Base-by-base conservation (phyloP, 768 basidiomycete genomes). In the Termitomyces sp. region DNA sequence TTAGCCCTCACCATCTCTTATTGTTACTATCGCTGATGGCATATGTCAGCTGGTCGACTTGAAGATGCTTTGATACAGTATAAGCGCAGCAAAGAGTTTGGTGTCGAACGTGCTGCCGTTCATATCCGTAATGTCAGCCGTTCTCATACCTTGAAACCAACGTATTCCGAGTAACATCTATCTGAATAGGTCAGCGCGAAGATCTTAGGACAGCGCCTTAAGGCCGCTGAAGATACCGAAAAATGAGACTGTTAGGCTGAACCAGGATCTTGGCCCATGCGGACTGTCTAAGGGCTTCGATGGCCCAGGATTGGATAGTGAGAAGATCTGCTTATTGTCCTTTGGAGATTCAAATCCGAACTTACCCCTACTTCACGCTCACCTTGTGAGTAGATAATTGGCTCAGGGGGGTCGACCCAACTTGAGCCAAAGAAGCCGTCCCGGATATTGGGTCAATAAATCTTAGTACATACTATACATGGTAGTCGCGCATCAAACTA, bases 41-140 rank as follows among this genome's bases (percentile, higher is more conserved):
- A 42, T 54, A 40, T 64, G 61, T 56, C 70, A 93, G 91, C 85
- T 64, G 90, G 88, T 45, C 79, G 80, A 55, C 77, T 94, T 44
- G 89, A 91, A 66, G 88, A 90, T 69, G 88, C 91, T 33, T 76
- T 94, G 52, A 78, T 79, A 62, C 82, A 90, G 68, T 94, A 94
- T 76, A 86, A 89, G 68, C 83, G 82, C 60, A 88, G 88, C 64
- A 82, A 88, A 63, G 79, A 86, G 50, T 77, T 76, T 62, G 92
- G 92, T 22, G 84, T 94, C 47, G 89, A 92, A 63, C 85, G 89
- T 40, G 91, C 92, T 39, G 83, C 81, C 12, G 75, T 89, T 65
- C 90, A 94, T 67, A 85, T 94, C 56, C 83, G 91, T 58, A 93
- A 92, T 69, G 92, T 91, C 64, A 76, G 66, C 55, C 13, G 1